Conservation (phyloP, 164 flowering plant genomes). For the Berberis thunbergii region DNA sequence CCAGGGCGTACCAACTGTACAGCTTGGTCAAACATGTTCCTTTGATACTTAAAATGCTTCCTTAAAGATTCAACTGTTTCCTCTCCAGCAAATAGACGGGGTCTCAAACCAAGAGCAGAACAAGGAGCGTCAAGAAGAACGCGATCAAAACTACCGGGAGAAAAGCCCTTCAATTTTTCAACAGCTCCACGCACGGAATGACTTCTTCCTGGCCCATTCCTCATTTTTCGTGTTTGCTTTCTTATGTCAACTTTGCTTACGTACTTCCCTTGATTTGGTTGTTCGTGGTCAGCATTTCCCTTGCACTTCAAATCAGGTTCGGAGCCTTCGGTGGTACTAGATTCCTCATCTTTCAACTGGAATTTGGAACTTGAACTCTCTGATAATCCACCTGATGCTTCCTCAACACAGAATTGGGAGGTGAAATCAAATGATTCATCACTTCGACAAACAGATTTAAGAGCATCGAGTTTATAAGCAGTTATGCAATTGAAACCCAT, state of each 20-base stretch:
- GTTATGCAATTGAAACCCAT: slow-evolving; percentile 75
- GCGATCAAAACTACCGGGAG: slow-evolving; percentile 76
- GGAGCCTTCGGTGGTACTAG: slow-evolving; percentile 8
- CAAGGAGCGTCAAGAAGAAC: slow-evolving; percentile 99
- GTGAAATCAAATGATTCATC: slow-evolving; percentile 19
- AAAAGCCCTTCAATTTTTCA: slow-evolving; percentile 71
- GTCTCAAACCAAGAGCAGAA: slow-evolving; percentile 97
- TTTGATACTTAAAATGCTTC: slow-evolving; percentile 77
- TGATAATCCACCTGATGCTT: slow-evolving; percentile 2
- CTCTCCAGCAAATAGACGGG: slow-evolving; percentile 80
- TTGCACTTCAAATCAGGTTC: slow-evolving; percentile 7
- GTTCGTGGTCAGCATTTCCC: slow-evolving; percentile 18
- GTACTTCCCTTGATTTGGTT: slow-evolving; percentile 24
- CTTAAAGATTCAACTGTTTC: slow-evolving; percentile 72
- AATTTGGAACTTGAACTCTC: slow-evolving; percentile 9
- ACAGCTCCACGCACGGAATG: slow-evolving; percentile 63
- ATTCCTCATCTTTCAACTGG: neutral
- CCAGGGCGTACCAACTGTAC: slow-evolving; percentile 90
- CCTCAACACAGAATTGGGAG: slow-evolving; percentile 10
- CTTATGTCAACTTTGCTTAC: slow-evolving; percentile 47
- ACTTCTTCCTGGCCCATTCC: slow-evolving; percentile 85
- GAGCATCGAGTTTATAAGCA: slow-evolving; percentile 82
- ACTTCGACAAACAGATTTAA: slow-evolving; percentile 55
- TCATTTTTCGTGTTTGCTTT: slow-evolving; percentile 43
- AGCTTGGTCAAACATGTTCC: slow-evolving; percentile 94